phyloP scores from a whole-genome alignment of 2,329 filamentous ascomycete genomes.

The Fusarium marasasianum region DNA sequence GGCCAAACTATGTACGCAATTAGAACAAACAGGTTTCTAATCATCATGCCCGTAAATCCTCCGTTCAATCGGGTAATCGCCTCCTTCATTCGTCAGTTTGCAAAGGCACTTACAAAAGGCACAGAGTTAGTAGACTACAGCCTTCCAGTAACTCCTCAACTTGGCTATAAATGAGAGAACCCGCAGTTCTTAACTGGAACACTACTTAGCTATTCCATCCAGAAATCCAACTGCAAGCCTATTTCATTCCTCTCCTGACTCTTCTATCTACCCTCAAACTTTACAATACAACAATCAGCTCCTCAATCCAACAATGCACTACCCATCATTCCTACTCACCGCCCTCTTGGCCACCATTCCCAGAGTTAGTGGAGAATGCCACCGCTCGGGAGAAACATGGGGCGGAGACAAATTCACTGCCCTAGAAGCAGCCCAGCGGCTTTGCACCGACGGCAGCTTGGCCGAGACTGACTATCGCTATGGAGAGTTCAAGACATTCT shows the following conservation, averaged over 20 bases:
- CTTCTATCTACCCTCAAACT: not conserved
- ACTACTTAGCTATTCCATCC: not conserved
- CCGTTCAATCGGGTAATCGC: fast-evolving
- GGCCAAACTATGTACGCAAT: not conserved
- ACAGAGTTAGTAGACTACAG: not conserved
- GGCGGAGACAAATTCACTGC: not conserved
- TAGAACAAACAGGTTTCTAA: not conserved
- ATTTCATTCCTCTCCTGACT: not conserved
- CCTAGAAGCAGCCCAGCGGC: not conserved
- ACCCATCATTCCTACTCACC: not conserved
- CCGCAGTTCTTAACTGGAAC: not conserved
- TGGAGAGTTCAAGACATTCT: not conserved
- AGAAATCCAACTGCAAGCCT: fast-evolving
- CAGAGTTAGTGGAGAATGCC: not conserved
- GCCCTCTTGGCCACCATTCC: not conserved
- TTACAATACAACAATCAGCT: fast-evolving
- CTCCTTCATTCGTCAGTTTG: not conserved
- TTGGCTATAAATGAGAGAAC: not conserved
- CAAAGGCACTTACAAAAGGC: fast-evolving
- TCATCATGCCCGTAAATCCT: fast-evolving
- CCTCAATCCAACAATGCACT: not conserved
- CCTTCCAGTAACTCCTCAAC: fast-evolving
- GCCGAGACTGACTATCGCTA: not conserved
- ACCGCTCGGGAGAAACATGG: not conserved
- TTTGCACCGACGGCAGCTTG: not conserved